Evolutionary conservation across 495 filamentous ascomycete genomes (phyloP).

Genomic region (Penicillium paxilli): DNA sequence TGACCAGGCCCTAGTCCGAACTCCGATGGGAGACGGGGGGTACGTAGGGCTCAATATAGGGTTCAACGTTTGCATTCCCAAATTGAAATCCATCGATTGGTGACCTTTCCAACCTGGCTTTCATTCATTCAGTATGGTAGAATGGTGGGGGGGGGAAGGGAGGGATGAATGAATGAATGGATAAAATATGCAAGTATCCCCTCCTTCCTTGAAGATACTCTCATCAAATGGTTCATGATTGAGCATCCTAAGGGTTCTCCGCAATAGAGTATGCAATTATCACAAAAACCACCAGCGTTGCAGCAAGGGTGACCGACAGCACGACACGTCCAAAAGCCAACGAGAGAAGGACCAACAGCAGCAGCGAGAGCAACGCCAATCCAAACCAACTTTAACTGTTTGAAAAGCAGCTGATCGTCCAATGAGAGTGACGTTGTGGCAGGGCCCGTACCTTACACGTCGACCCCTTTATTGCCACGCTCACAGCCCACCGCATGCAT

Average conservation of each 20-base stretch:
- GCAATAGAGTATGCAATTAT: too few relatives aligned
- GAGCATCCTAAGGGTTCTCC: too few relatives aligned
- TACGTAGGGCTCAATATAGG: too few relatives aligned
- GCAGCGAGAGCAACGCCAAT: too few relatives aligned
- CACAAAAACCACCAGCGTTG: too few relatives aligned
- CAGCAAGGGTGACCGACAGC: background rate
- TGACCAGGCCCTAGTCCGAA: background rate
- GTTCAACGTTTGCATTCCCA: too few relatives aligned
- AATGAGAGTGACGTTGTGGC: constrained; percentile 12
- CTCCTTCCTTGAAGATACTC: background rate
- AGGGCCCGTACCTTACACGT: constrained; percentile 4
- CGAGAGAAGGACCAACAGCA: background rate
- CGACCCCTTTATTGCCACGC: constrained; percentile 5
- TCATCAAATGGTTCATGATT: background rate
- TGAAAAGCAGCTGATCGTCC: constrained; percentile 14
- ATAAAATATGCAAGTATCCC: background rate
- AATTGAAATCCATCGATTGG: background rate
- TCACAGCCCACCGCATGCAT: constrained; percentile 8
- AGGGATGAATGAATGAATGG: background rate
- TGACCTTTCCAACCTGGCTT: background rate
- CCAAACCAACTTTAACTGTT: constrained; percentile 17
- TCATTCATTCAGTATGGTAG: background rate
- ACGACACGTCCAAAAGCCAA: background rate
- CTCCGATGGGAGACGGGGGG: background rate
- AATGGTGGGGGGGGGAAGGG: background rate